Evolutionary conservation across 257 asterid genomes (phyloP), one percentile per base, ranked within the genome.

Genomic region (Capsicum rhomboideum): DNA sequence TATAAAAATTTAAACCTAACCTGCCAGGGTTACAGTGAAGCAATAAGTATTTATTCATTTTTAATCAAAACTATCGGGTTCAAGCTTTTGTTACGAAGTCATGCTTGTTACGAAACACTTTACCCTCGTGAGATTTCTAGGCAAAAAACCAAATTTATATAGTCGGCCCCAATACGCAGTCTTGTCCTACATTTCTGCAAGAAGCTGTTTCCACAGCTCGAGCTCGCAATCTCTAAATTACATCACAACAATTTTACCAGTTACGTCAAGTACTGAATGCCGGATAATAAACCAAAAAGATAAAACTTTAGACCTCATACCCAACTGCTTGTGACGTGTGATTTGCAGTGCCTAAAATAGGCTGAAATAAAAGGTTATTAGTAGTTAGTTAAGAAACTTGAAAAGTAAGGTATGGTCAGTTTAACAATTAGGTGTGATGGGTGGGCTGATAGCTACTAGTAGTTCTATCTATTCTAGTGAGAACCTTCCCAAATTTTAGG

Each of bases 371-470:
- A 78, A 34, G 84, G 46, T 26, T 7, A 1, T 14, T 75, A 8
- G 18, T 86, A 83, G 90, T 86, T 87, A 64, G 92, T 84, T 87
- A 82, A 84, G 88, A 88, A 89, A 71, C 85, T 84, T 78, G 79
- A 80, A 81, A 85, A 78, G 88, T 85, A 85, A 85, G 68, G 56
- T 54, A 46, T 75, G 81, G 67, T 31, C 29, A 63, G 84, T 88
- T 88, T 75, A 83, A 53, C 80, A 87, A 87, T 88, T 92, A 92
- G 92, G 96, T 87, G 67, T 42, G 83, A 87, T 85, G 59, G 89
- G 87, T 86, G 86, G 88, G 74, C 50, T 84, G 84, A 85, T 87
- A 75, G 85, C n/a, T 87, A 85, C 90, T 63, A 80, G 56, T 64
- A 64, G n/a, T n/a, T 64, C 50, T 55, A 20, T 58, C 84, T 40